phyloP scores from a whole-genome alignment of 1,284 basidiomycete genomes.

The Acaromyces ingoldii region DNA sequence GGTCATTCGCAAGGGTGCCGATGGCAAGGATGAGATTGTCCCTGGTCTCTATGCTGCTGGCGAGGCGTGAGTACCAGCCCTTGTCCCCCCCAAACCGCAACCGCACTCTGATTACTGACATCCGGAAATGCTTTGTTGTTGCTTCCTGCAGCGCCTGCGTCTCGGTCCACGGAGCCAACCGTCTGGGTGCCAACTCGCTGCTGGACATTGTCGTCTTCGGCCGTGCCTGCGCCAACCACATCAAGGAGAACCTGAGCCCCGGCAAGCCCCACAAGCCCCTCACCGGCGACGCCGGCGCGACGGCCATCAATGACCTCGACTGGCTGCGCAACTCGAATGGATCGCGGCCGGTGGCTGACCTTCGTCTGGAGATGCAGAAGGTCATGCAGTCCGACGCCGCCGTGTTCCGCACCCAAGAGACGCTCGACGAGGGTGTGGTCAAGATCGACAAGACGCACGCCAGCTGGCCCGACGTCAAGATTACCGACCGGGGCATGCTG shows the following conservation, averaged over 20 bases:
- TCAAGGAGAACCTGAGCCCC: conserved; percentile 81
- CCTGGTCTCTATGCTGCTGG: conserved; percentile 97
- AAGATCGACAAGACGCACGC: conserved; percentile 82
- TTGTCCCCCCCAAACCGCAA: too few species aligned
- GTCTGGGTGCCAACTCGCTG: conserved; percentile 97
- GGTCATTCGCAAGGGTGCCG: conserved; percentile 62
- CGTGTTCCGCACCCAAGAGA: conserved; percentile 71
- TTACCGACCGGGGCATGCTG: conserved; percentile 98
- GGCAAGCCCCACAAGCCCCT: conserved; percentile 88
- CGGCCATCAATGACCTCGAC: conserved; percentile 84
- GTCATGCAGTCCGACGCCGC: conserved; percentile 75
- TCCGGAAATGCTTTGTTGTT: too few species aligned
- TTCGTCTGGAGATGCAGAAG: conserved; percentile 95
- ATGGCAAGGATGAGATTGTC: conserved; percentile 87
- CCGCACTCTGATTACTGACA: too few species aligned
- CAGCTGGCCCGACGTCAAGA: conserved; percentile 83
- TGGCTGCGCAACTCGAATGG: conserved; percentile 72
- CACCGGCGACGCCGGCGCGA: conserved; percentile 77
- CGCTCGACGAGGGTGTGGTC: conserved; percentile 83
- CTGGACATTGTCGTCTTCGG: conserved; percentile 99
- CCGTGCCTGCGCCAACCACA: conserved; percentile 96
- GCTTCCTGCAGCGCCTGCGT: too few species aligned
- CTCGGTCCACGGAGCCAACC: conserved; percentile 98
- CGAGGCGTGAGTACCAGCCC: too few species aligned
- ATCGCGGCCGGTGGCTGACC: conserved; percentile 77